A percentile compares a stretch with the other conserved stretches of the same genome.
phyloP scores from a whole-genome alignment of 176 grass and related monocot species.

The Pharus latifolius region DNA sequence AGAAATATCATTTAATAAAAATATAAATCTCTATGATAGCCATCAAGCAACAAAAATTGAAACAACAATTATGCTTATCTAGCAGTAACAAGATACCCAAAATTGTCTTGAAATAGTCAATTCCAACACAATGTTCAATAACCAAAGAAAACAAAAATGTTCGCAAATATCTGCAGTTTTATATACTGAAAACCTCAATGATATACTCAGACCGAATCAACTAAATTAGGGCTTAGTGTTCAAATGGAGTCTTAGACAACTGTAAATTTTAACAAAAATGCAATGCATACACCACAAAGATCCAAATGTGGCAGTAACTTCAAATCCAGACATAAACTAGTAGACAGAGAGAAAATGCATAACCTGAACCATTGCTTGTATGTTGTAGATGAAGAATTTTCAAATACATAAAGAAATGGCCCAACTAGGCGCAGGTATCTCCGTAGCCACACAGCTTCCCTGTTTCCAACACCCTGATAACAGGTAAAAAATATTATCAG shows the following conservation, averaged over 20 bases:
- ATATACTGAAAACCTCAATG: neutral
- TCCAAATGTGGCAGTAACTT: constrained; percentile 1
- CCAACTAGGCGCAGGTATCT: constrained; percentile 80
- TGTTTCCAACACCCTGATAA: constrained; percentile 83
- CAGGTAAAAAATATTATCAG: neutral
- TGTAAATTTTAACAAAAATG: neutral
- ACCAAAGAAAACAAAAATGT: neutral
- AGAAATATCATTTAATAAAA: too few relatives aligned
- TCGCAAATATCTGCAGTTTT: neutral
- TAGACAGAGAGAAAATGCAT: constrained; percentile 4
- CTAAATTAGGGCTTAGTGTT: neutral
- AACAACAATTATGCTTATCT: neutral
- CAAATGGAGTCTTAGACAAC: neutral
- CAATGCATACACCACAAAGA: neutral
- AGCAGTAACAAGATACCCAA: neutral
- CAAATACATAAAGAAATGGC: constrained; percentile 87
- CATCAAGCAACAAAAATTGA: neutral
- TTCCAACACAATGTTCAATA: neutral
- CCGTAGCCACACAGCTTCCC: constrained; percentile 80
- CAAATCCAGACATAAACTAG: constrained; percentile 1
- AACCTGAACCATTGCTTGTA: constrained; percentile 96
- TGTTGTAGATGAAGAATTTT: constrained; percentile 61
- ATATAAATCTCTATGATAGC: neutral
- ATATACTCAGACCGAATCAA: neutral
- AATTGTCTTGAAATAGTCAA: neutral